Conservation (phyloP, 305 asterid species). For the Fraxinus nigra region DNA sequence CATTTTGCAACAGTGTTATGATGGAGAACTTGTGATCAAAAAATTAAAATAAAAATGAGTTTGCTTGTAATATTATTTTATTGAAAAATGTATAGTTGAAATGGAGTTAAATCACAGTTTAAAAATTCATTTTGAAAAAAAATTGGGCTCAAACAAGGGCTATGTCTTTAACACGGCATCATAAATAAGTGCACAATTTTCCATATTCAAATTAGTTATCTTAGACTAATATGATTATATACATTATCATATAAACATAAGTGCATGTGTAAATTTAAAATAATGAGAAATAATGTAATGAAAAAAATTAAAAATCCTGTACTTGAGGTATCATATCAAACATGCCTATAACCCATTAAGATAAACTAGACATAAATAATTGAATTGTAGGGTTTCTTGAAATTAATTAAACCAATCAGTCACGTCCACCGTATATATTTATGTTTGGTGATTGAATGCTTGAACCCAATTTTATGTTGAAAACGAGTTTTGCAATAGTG, state of each 20-base stretch:
- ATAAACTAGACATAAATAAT: constrained; percentile 15
- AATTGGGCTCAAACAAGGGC: too few relatives aligned
- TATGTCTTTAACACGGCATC: too few relatives aligned
- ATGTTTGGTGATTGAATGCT: constrained; percentile 24
- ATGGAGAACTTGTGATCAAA: too few relatives aligned
- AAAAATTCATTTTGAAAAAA: too few relatives aligned
- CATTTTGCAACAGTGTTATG: too few relatives aligned
- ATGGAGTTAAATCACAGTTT: too few relatives aligned
- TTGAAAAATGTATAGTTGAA: too few relatives aligned
- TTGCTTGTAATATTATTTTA: too few relatives aligned
- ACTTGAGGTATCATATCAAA: not conserved
- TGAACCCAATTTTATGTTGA: too few relatives aligned
- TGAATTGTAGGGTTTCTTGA: constrained; percentile 31
- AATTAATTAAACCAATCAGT: constrained; percentile 21
- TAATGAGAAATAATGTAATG: not conserved
- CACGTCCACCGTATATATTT: constrained; percentile 9
- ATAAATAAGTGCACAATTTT: not conserved
- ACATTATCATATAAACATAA: not conserved
- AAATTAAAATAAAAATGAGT: too few relatives aligned
- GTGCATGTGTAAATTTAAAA: not conserved
- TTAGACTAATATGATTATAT: too few relatives aligned
- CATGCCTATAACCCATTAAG: constrained; percentile 21
- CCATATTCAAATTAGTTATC: not conserved
- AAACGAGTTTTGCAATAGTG: too few relatives aligned
- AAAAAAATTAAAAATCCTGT: not conserved